Conservation (phyloP, 148 eudicot genomes). For the Bassia scoparia region DNA sequence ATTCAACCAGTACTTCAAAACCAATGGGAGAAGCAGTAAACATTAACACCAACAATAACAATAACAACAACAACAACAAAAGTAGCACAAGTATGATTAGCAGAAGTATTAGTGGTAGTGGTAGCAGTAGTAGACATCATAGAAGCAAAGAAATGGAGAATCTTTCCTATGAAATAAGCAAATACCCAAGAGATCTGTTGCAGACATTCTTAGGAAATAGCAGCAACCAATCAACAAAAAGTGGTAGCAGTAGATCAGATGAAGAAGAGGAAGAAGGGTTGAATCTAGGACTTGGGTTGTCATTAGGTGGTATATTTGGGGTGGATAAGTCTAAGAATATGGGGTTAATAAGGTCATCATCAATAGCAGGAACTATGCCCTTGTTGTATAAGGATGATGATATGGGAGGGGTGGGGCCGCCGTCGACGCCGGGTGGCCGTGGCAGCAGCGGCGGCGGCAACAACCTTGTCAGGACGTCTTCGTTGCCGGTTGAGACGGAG, state of each 20-base stretch:
- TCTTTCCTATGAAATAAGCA: conserved; percentile 45
- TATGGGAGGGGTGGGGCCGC: conserved; percentile 23
- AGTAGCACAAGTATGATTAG: background rate
- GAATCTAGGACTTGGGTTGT: conserved; percentile 84
- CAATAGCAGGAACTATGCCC: conserved; percentile 57
- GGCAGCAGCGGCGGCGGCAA: too few species aligned
- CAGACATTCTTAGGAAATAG: conserved; percentile 43
- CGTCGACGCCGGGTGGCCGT: conserved; percentile 10
- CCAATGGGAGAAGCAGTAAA: conserved; percentile 34
- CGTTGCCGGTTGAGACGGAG: conserved; percentile 78
- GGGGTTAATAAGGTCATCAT: conserved; percentile 56
- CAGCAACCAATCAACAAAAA: background rate
- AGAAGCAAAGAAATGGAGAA: conserved; percentile 46
- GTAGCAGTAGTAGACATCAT: conserved; percentile 7
- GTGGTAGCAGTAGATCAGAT: conserved; percentile 12
- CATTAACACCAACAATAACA: background rate
- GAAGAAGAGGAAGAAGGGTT: conserved; percentile 39
- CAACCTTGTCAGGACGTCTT: conserved; percentile 56
- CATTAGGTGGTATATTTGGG: conserved; percentile 87
- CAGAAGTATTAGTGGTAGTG: conserved; percentile 2
- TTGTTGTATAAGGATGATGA: conserved; percentile 44
- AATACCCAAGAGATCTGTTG: conserved; percentile 58
- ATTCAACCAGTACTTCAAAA: conserved; percentile 22
- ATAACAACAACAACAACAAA: background rate
- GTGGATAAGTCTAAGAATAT: conserved; percentile 52